Conservation (phyloP, 2,329 filamentous ascomycete species). For the Aspergillus sp. region DNA sequence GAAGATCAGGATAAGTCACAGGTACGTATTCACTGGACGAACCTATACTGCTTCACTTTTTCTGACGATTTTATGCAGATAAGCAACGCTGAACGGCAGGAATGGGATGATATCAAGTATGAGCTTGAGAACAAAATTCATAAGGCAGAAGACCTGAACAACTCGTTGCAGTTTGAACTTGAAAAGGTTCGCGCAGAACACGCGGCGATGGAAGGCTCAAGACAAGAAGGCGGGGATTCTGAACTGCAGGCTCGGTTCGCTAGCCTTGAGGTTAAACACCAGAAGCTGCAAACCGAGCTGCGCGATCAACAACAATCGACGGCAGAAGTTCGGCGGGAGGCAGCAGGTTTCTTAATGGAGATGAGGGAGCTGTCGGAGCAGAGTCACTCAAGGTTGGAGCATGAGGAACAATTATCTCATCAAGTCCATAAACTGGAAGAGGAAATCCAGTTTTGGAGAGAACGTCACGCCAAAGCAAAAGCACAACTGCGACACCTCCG, state of each 20-base stretch:
- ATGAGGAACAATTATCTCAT: constrained; percentile 73
- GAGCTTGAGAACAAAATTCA: constrained; percentile 72
- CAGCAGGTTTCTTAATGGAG: constrained; percentile 78
- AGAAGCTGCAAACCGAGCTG: constrained; percentile 64
- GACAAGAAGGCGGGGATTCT: constrained; percentile 41
- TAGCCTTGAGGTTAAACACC: constrained; percentile 61
- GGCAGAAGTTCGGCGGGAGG: constrained; percentile 81
- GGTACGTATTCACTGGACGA: constrained; percentile 28
- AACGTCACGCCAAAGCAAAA: constrained; percentile 82
- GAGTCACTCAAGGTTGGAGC: constrained; percentile 74
- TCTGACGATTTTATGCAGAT: constrained; percentile 32
- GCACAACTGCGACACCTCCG: constrained; percentile 81
- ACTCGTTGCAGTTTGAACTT: constrained; percentile 75
- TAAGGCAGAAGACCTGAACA: constrained; percentile 74
- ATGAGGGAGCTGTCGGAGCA: constrained; percentile 85
- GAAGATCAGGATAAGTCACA: constrained; percentile 55
- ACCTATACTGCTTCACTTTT: background rate
- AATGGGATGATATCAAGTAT: constrained; percentile 64
- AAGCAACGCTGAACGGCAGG: constrained; percentile 64
- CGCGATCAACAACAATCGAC: constrained; percentile 77
- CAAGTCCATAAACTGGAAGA: constrained; percentile 75
- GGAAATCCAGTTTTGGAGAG: constrained; percentile 87
- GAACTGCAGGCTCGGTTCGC: constrained; percentile 63
- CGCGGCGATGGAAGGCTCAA: constrained; percentile 53
- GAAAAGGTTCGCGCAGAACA: constrained; percentile 71